phyloP scores from a whole-genome alignment of 371 early-diverging fungal genomes.

The Mortierella sp. region DNA sequence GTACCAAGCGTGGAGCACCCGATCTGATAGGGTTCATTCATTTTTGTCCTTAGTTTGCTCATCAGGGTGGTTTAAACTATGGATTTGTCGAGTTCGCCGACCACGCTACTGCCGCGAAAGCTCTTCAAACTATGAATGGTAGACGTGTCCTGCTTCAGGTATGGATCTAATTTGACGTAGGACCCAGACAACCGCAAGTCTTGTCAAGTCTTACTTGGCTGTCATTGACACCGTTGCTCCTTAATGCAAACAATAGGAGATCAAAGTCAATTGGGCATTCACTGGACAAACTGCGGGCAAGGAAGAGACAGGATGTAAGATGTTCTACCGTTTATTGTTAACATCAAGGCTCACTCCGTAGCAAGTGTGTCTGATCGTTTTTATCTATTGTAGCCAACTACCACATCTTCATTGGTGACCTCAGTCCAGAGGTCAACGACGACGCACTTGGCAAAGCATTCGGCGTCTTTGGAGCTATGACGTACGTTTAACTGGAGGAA shows the following conservation, averaged over 20 bases:
- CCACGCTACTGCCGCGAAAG: constrained; percentile 77
- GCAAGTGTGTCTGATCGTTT: not conserved
- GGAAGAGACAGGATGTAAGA: constrained; percentile 71
- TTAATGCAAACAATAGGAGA: constrained; percentile 64
- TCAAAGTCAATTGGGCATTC: constrained; percentile 89
- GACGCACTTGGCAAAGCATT: constrained; percentile 79
- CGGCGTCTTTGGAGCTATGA: constrained; percentile 74
- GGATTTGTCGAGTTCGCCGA: constrained; percentile 92
- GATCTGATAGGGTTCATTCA: not conserved
- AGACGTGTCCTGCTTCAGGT: constrained; percentile 72
- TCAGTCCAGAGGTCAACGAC: constrained; percentile 83
- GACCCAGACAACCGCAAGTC: not conserved
- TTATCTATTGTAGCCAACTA: constrained; percentile 63
- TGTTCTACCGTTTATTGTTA: not conserved
- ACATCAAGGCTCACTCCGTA: not conserved
- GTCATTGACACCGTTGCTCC: not conserved
- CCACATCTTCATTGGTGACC: constrained; percentile 88
- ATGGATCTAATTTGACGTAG: constrained; percentile 4
- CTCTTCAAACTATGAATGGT: constrained; percentile 82
- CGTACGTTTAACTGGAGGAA: constrained; percentile 60
- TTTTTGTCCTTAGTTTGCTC: constrained; percentile 39
- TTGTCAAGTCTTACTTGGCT: no score
- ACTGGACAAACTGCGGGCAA: constrained; percentile 62
- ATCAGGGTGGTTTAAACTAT: constrained; percentile 77
- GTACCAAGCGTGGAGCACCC: not conserved